Conservation (phyloP, 1,284 basidiomycete genomes). For the Boletus semigastroideus region DNA sequence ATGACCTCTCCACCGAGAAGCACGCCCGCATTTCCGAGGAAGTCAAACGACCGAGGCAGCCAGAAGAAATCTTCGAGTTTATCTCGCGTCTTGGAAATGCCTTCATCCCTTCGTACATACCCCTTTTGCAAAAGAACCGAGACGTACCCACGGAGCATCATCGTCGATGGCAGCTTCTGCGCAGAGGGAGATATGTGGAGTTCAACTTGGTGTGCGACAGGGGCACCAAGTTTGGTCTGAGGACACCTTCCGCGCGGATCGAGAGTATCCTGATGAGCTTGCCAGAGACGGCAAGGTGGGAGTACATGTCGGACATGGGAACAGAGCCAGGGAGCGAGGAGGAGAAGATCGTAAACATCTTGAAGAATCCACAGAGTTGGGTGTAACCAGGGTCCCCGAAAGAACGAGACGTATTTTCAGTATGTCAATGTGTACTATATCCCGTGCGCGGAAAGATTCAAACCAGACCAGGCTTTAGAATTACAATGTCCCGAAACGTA, state of each 20-base stretch:
- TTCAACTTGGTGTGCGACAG: constrained; percentile 92
- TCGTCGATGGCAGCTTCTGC: constrained; percentile 87
- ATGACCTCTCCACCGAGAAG: constrained; percentile 71
- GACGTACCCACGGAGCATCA: constrained; percentile 62
- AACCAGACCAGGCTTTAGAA: not conserved
- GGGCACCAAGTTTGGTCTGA: constrained; percentile 86
- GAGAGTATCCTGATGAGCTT: constrained; percentile 94
- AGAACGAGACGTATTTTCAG: too few species aligned
- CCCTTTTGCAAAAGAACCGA: constrained; percentile 68
- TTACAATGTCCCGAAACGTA: constrained; percentile 5
- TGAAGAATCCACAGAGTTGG: constrained; percentile 72
- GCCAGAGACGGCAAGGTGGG: constrained; percentile 91
- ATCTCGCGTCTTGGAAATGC: constrained; percentile 69
- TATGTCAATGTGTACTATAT: not conserved
- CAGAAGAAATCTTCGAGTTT: constrained; percentile 76
- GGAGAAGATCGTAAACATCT: constrained; percentile 33
- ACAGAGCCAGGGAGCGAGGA: constrained; percentile 69
- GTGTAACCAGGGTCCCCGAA: constrained; percentile 25
- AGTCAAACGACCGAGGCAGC: constrained; percentile 51
- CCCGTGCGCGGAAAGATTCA: not conserved
- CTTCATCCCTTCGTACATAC: constrained; percentile 88
- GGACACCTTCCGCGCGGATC: constrained; percentile 87
- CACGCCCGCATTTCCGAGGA: constrained; percentile 56
- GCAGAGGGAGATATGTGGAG: constrained; percentile 90
- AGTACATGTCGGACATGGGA: constrained; percentile 87